phyloP scores from a whole-genome alignment of 352 stramenopile genomes.

The Albugo laibachii region DNA sequence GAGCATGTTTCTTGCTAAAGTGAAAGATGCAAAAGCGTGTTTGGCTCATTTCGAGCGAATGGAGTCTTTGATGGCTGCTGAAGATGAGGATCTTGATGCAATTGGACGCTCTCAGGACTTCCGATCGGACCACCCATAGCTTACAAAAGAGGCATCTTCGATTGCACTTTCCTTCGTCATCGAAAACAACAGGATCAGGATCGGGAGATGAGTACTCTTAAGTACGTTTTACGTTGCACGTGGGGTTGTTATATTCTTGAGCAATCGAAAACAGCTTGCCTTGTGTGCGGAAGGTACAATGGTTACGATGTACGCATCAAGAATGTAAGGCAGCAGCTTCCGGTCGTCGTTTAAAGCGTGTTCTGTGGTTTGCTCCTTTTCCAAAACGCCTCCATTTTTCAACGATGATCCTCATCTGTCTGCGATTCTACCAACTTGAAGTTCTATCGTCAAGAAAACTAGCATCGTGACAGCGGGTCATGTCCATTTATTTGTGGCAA shows the following conservation, averaged over 20 bases:
- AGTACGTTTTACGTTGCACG: constrained; percentile 74
- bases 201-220: constrained; percentile 78
- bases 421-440: too few species aligned
- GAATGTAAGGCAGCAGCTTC: constrained; percentile 73
- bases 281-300: constrained; percentile 75
- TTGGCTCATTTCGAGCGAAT: too few species aligned
- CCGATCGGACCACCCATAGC: constrained; percentile 71
- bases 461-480: too few species aligned
- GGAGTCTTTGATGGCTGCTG: constrained; percentile 68
- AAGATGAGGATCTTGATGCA: constrained; percentile 75
- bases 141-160: constrained; percentile 79
- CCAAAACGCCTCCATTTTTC: constrained; percentile 79
- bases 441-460: too few species aligned
- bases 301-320: constrained; percentile 80
- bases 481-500: too few species aligned
- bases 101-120: constrained; percentile 73
- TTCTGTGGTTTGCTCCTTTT: constrained; percentile 77
- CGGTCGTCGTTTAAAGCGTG: constrained; percentile 61
- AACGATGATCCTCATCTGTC: too few species aligned
- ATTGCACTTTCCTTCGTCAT: constrained; percentile 76
- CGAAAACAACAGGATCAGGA: constrained; percentile 79
- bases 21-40: too few species aligned
- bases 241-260: constrained; percentile 77
- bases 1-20: constrained; percentile 33
- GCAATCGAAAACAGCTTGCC: constrained; percentile 76